Evolutionary conservation across 1,284 basidiomycete genomes (phyloP).

Genomic region (Xerocomus cyaneibrunnescens): DNA sequence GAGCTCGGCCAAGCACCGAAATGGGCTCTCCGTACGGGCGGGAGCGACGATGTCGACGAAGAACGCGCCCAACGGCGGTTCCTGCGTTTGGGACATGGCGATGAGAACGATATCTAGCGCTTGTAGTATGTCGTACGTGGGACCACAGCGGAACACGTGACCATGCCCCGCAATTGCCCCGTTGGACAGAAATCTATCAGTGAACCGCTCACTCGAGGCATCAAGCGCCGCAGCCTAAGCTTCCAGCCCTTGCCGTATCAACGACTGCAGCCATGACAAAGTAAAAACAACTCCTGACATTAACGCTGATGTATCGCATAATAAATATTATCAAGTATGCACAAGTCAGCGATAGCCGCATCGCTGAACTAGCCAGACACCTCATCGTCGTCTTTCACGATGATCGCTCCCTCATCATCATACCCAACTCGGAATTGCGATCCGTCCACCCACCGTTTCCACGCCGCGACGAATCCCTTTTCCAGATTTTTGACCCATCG

Average conservation of each 20-base stretch:
- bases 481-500: slow-evolving; percentile 58
- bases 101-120: neutral
- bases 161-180: too few species aligned
- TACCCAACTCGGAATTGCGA: slow-evolving; percentile 38
- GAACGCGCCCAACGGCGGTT: slow-evolving; percentile 13
- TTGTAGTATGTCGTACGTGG: too few species aligned
- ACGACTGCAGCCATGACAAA: too few species aligned
- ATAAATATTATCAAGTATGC: neutral
- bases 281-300: too few species aligned
- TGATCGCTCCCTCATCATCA: slow-evolving; percentile 41
- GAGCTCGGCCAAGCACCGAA: slow-evolving; percentile 18
- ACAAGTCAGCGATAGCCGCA: neutral
- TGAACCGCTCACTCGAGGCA: too few species aligned
- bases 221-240: too few species aligned
- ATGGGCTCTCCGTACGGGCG: slow-evolving; percentile 2
- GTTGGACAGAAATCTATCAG: too few species aligned
- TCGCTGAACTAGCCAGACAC: neutral
- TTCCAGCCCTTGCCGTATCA: too few species aligned
- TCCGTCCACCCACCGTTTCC: slow-evolving; percentile 56
- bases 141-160: too few species aligned
- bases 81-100: slow-evolving; percentile 21
- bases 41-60: slow-evolving; percentile 18
- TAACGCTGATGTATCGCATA: neutral
- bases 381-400: slow-evolving; percentile 41
- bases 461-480: slow-evolving; percentile 49